phyloP scores from a whole-genome alignment of 306 rosid genomes.

The Prunus persica region Prunus_persica_NCBIv2 NC_034016.1:17263001-17263500 shows the following conservation, averaged over 20 bases:
- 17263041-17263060: background rate
- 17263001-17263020: background rate
- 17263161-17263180: background rate
- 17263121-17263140: background rate
- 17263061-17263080: background rate
- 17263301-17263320: background rate
- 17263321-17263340: background rate
- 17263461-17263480: conserved; percentile 96
- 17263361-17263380: conserved; percentile 98
- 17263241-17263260: background rate
- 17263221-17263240: conserved; percentile 4
- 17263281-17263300: background rate
- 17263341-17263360: conserved; percentile 32
- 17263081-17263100: no score
- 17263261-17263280: background rate
- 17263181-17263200: background rate
- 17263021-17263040: background rate
- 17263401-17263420: conserved; percentile 93
- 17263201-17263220: background rate
- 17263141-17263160: background rate
- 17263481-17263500: conserved; percentile 88
- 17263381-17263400: conserved; percentile 97
- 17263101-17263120: background rate
- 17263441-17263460: conserved; percentile 96
- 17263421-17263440: conserved; percentile 98